Evolutionary conservation across 2,329 filamentous ascomycete species (phyloP).

Genomic region (Periconia sp.): DNA sequence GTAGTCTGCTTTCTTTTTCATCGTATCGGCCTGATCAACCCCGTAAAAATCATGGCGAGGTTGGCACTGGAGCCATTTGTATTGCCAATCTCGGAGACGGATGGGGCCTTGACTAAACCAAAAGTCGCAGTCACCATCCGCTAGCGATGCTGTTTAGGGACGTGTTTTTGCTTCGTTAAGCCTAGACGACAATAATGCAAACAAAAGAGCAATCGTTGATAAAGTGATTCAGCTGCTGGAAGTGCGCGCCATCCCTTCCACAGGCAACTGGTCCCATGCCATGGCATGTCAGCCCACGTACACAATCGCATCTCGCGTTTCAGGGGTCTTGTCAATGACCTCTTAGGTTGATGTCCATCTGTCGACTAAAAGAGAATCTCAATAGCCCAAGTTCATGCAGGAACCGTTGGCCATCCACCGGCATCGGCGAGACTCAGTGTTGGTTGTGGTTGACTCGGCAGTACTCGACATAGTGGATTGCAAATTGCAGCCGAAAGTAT

Average conservation of each 20-base stretch:
- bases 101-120: not conserved
- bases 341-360: not conserved
- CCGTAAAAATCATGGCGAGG: slow-evolving; percentile 19
- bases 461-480: not conserved
- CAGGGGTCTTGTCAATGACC: not conserved
- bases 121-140: not conserved
- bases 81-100: slow-evolving; percentile 16
- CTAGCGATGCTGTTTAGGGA: not conserved
- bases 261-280: not conserved
- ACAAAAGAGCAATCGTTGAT: not conserved
- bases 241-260: not conserved
- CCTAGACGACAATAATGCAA: not conserved
- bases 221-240: not conserved
- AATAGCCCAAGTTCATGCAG: not conserved
- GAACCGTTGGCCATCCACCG: not conserved
- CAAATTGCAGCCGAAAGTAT: not conserved
- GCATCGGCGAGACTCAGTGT: not conserved
- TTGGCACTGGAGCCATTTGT: slow-evolving; percentile 15
- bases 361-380: not conserved
- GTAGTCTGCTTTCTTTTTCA: slow-evolving; percentile 10
- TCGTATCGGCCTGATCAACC: slow-evolving; percentile 9
- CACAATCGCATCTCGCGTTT: not conserved
- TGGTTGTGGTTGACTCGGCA: not conserved
- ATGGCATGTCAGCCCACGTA: slow-evolving; percentile 3
- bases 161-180: not conserved